Base-by-base conservation (phyloP, 1,139 yeast species). In the Wickerhamomyces sp. region DNA sequence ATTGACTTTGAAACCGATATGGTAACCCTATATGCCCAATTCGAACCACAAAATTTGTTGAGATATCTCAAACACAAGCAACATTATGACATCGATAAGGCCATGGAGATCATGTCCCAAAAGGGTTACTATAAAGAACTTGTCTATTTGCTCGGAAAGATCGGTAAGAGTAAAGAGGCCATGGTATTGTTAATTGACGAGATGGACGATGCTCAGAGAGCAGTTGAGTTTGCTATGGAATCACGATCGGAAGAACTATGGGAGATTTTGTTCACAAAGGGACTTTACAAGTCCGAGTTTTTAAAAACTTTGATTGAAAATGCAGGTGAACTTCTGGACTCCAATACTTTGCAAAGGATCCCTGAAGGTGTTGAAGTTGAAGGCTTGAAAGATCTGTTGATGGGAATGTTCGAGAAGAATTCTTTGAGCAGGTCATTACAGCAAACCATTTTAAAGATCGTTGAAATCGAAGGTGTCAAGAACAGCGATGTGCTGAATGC, bases 101-200 rank as follows among this genome's bases (percentile, higher is more conserved):
- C 96, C 0, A 75, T 87, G 15, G 57, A 61, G 9, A 57, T 81
- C 1, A 86, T 95, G 49, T 78, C 78, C 39, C 40, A 57, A 10
- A 66, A 69, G 29, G 68, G 68, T 13, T 60, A 63, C 32, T 70
- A 68, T 23, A 77, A 81, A 31, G 97, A 89, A 52, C 65, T 87
- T 32, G 95, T 91, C 0, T 88, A 78, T 49, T 60, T 91, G 24
- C 69, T 87, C 43, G 95, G 96, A 7, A 78, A 78, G 49, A 79
- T 85, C 21, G 98, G 98, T 2, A 85, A 85, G 45, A 78, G 81
- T 41, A 73, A 72, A 44, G 71, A 75, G 40, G 97, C 97, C 0
- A 61, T 91, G 47, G 70, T 68, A 42, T 64, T 91, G 35, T 88
- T 91, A 15, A 78, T 88, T 28, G 81, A 85, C 45, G 72, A 84